These are phyloP conservation scores for Bimuria novae-zelandiae DNA, from an alignment of 2,329 filamentous ascomycete species.

Conservation along the genomic window DNA sequence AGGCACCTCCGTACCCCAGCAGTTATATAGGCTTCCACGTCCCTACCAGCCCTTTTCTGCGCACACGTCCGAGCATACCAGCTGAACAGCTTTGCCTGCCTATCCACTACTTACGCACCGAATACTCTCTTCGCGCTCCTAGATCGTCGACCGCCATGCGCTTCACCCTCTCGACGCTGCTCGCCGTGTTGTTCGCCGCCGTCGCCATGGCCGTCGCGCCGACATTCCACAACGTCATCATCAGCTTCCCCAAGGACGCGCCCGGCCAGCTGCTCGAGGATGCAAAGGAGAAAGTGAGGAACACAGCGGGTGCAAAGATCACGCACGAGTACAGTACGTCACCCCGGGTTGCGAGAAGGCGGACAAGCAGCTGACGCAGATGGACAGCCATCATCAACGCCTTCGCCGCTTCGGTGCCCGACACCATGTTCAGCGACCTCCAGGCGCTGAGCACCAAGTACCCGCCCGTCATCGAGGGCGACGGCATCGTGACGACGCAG, in stretches of 20 bases:
- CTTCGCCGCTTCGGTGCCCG: slow-evolving; percentile 75
- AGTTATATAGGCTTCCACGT: slow-evolving; percentile 2
- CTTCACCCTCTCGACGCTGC: slow-evolving; percentile 60
- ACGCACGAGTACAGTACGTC: slow-evolving; percentile 72
- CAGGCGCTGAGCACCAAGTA: slow-evolving; percentile 65
- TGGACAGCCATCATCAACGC: slow-evolving; percentile 62
- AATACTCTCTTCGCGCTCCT: background rate
- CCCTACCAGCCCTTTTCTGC: slow-evolving; percentile 6
- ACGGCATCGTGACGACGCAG: slow-evolving; percentile 64
- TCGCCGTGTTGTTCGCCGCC: slow-evolving; percentile 63
- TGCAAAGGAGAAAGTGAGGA: slow-evolving; percentile 71
- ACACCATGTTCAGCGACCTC: slow-evolving; percentile 69
- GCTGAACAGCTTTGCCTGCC: no score
- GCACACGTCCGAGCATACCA: background rate
- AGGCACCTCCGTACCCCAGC: no score
- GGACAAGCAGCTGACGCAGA: slow-evolving; percentile 4
- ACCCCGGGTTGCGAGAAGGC: background rate
- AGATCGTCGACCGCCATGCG: slow-evolving; percentile 62
- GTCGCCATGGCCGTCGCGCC: slow-evolving; percentile 63
- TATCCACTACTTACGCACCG: background rate
- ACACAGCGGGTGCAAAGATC: slow-evolving; percentile 67
- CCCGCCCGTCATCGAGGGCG: slow-evolving; percentile 74
- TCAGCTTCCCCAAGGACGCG: slow-evolving; percentile 74
- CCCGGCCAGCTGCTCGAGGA: slow-evolving; percentile 69
- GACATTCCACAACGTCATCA: slow-evolving; percentile 72